Evolutionary conservation across 2,329 filamentous ascomycete genomes (phyloP).

Genomic region (Penicillium aurantiogriseum): DNA sequence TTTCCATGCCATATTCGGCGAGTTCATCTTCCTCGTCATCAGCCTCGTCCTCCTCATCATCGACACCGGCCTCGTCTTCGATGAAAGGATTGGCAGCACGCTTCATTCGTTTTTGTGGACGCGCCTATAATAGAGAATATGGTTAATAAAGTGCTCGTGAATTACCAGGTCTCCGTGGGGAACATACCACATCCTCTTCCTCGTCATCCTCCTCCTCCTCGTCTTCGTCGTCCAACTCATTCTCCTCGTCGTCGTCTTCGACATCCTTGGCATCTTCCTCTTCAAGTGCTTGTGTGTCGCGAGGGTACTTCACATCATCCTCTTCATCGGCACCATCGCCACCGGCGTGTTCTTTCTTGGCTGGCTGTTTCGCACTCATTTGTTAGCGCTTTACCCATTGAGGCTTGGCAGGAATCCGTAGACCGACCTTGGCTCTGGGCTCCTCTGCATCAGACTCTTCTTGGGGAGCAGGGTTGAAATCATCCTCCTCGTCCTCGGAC

Average conservation of each 20-base stretch:
- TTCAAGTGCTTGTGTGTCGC: conserved; percentile 40
- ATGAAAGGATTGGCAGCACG: conserved; percentile 81
- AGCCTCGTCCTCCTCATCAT: conserved; percentile 83
- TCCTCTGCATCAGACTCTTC: conserved; percentile 71
- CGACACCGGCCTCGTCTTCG: conserved; percentile 97
- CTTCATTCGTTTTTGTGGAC: conserved; percentile 76
- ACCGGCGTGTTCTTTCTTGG: conserved; percentile 24
- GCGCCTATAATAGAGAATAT: conserved; percentile 37
- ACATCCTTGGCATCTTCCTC: conserved; percentile 48
- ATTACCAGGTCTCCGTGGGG: neutral
- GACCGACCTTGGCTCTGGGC: conserved; percentile 26
- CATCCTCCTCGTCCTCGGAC: conserved; percentile 71
- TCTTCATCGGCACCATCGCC: conserved; percentile 50
- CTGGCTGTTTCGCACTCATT: conserved; percentile 22
- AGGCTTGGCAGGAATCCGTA: conserved; percentile 1
- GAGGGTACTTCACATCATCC: conserved; percentile 32
- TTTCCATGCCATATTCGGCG: conserved; percentile 81
- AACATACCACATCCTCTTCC: conserved; percentile 53
- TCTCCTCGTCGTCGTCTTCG: conserved; percentile 52
- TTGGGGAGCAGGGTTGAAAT: conserved; percentile 81
- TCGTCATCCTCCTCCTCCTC: conserved; percentile 50
- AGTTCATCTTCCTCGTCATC: conserved; percentile 88
- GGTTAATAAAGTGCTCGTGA: conserved; percentile 12
- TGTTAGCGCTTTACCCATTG: conserved; percentile 25
- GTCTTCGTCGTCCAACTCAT: conserved; percentile 58